Evolutionary conservation across 306 rosid species (phyloP).

Genomic region (Begonia masoniana): DNA sequence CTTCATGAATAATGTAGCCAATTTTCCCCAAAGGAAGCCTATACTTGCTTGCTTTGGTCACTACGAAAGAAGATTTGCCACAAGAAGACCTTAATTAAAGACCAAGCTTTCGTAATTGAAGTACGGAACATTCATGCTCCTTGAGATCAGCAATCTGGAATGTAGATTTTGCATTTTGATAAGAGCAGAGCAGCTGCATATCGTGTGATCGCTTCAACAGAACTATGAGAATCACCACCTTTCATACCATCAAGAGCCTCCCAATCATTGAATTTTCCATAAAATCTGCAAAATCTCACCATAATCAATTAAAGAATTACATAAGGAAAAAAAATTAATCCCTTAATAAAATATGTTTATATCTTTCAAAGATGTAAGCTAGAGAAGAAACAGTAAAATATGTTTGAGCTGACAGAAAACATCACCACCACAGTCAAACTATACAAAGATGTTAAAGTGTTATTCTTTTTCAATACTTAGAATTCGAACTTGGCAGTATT

Average conservation of each 20-base stretch:
- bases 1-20: slow-evolving; percentile 40
- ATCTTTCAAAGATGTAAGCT: neutral
- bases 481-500: too few species aligned
- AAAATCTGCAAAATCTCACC: slow-evolving; percentile 37
- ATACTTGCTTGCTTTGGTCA: slow-evolving; percentile 13
- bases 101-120: slow-evolving; percentile 13
- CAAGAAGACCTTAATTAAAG: slow-evolving; percentile 17
- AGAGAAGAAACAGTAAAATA: neutral
- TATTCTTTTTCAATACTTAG: too few species aligned
- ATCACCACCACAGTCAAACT: neutral
- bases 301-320: slow-evolving; percentile 10
- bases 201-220: slow-evolving; percentile 7
- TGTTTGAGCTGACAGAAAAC: neutral
- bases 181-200: slow-evolving; percentile 17
- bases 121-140: slow-evolving; percentile 12
- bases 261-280: slow-evolving; percentile 12
- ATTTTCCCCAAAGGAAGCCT: slow-evolving; percentile 47
- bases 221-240: slow-evolving; percentile 5
- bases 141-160: slow-evolving; percentile 20
- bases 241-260: slow-evolving; percentile 15
- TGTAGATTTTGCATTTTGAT: slow-evolving; percentile 24
- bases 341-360: neutral
- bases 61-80: slow-evolving; percentile 14
- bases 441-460: too few species aligned
- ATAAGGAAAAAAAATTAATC: neutral